A percentile compares a stretch with the other conserved stretches of the same genome.
Evolutionary conservation across 2,329 filamentous ascomycete genomes (phyloP).

Genomic region (Botrytis aclada): DNA sequence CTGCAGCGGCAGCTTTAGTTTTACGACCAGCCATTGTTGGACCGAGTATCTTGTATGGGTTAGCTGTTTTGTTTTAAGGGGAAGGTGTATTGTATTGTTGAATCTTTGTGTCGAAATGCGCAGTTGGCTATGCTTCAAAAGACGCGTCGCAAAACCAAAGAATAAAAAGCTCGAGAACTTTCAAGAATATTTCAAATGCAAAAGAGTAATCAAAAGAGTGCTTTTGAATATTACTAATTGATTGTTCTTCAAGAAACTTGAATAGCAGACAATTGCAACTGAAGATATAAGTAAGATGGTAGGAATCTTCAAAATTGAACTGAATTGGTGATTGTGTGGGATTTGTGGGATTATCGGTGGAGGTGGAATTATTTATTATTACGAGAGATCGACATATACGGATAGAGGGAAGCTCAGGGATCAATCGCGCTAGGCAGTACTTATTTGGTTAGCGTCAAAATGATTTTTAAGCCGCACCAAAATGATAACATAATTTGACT

Average conservation of each 20-base stretch:
- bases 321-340: background rate
- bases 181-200: background rate
- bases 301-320: background rate
- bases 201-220: background rate
- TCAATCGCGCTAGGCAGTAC: background rate
- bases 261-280: background rate
- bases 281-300: background rate
- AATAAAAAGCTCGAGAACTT: background rate
- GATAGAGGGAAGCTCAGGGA: slow-evolving; percentile 2
- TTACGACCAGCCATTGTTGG: background rate
- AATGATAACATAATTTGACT: background rate
- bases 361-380: background rate
- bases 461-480: background rate
- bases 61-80: background rate
- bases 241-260: background rate
- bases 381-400: background rate
- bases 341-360: background rate
- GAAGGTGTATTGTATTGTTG: background rate
- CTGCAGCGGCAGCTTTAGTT: background rate
- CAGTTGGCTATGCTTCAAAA: background rate
- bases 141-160: background rate
- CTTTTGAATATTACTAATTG: background rate
- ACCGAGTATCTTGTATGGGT: background rate
- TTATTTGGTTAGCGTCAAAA: background rate
- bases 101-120: background rate